phyloP scores from a whole-genome alignment of 495 filamentous ascomycete genomes.

The Mytilinidion resinicola region DNA sequence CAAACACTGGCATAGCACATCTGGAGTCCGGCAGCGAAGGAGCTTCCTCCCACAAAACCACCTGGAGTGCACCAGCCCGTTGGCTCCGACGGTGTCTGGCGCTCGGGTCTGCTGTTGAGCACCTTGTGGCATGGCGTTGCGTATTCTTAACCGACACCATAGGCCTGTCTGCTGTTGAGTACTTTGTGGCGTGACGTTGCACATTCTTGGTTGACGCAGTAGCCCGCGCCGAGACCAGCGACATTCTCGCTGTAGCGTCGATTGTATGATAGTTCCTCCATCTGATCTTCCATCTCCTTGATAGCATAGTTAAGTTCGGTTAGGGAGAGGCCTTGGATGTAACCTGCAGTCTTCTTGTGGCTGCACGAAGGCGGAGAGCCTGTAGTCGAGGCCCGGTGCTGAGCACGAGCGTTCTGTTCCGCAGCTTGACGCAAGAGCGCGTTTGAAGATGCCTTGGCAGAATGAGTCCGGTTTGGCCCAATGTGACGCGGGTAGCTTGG shows the following conservation, averaged over 20 bases:
- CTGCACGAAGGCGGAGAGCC: conserved; percentile 6
- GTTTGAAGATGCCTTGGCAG: not conserved
- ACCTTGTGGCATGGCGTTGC: too few relatives aligned
- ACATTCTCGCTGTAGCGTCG: conserved; percentile 26
- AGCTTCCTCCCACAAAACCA: too few relatives aligned
- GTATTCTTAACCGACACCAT: too few relatives aligned
- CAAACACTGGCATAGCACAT: too few relatives aligned
- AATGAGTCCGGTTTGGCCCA: conserved; percentile 3
- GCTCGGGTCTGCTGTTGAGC: too few relatives aligned
- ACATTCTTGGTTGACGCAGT: too few relatives aligned
- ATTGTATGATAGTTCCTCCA: not conserved
- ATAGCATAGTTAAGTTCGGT: conserved; percentile 18
- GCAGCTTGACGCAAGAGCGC: conserved; percentile 22
- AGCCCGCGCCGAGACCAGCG: not conserved
- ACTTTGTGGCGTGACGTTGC: too few relatives aligned
- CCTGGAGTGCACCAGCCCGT: too few relatives aligned
- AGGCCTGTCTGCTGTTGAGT: too few relatives aligned
- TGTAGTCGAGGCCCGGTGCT: conserved; percentile 13
- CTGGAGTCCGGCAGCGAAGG: too few relatives aligned
- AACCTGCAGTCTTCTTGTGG: not conserved
- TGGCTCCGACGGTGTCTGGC: too few relatives aligned
- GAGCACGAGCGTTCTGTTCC: conserved; percentile 18
- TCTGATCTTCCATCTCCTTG: conserved; percentile 19
- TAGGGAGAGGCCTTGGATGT: not conserved
- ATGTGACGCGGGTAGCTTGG: conserved; percentile 51